phyloP scores from a whole-genome alignment of 371 early-diverging fungal species.

The Rozella allomycis region DNA sequence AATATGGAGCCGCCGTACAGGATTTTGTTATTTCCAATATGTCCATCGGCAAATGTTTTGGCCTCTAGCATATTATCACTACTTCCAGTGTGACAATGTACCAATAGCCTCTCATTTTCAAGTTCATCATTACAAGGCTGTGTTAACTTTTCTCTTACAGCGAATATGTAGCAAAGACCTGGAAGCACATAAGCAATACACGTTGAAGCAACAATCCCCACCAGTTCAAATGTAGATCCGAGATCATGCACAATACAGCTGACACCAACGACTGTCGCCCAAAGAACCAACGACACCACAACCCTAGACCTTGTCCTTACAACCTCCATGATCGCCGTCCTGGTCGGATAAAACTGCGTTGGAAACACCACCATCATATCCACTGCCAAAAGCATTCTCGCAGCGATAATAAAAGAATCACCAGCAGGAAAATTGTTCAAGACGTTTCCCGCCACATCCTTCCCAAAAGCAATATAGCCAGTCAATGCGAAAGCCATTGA shows the following conservation, averaged over 20 bases:
- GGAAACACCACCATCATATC: slow-evolving; percentile 42
- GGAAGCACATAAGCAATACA: slow-evolving; percentile 56
- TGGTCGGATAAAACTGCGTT: too few species aligned
- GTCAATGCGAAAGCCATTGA: slow-evolving; percentile 39
- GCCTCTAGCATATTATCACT: too few species aligned
- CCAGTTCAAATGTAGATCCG: slow-evolving; percentile 49
- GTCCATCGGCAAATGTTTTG: too few species aligned
- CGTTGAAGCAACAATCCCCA: slow-evolving; percentile 53
- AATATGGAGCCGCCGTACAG: too few species aligned
- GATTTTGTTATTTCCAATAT: too few species aligned
- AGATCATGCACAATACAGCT: slow-evolving; percentile 43
- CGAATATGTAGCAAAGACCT: too few species aligned
- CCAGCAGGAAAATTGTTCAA: slow-evolving; percentile 52
- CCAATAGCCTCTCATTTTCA: too few species aligned
- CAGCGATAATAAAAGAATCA: slow-evolving; percentile 45
- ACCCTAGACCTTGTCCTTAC: too few species aligned
- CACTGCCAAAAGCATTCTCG: slow-evolving; percentile 50
- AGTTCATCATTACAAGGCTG: too few species aligned
- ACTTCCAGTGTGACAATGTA: too few species aligned
- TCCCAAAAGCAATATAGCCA: slow-evolving; percentile 44
- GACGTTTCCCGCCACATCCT: slow-evolving; percentile 51
- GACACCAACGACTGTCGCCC: slow-evolving; percentile 26
- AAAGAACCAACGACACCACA: slow-evolving; percentile 19
- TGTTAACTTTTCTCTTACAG: too few species aligned
- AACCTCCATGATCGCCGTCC: too few species aligned